phyloP scores from a whole-genome alignment of 2,329 filamentous ascomycete genomes.

The Leptographium radiaticola region DNA sequence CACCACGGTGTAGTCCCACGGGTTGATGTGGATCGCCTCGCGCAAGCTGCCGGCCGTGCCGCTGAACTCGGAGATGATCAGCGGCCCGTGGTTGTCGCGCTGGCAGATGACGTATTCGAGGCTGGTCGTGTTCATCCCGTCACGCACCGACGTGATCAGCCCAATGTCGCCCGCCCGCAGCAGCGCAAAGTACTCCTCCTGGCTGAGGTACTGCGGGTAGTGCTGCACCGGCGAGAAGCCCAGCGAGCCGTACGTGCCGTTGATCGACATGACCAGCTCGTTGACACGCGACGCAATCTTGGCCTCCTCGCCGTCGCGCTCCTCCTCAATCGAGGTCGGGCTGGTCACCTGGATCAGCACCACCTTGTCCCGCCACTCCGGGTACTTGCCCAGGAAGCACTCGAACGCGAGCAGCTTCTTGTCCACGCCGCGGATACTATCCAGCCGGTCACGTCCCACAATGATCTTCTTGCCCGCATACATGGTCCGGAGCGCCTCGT shows the following conservation, averaged over 20 bases:
- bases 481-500: slow-evolving; percentile 57
- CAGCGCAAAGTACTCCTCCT: slow-evolving; percentile 90
- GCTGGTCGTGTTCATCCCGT: slow-evolving; percentile 96
- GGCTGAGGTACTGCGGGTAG: slow-evolving; percentile 82
- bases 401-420: slow-evolving; percentile 95
- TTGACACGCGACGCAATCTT: slow-evolving; percentile 83
- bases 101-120: slow-evolving; percentile 92
- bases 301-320: slow-evolving; percentile 61
- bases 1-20: slow-evolving; percentile 80
- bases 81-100: slow-evolving; percentile 69
- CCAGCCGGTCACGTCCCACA: slow-evolving; percentile 84
- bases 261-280: slow-evolving; percentile 81
- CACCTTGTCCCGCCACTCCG: slow-evolving; percentile 83
- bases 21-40: slow-evolving; percentile 90
- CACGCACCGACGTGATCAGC: slow-evolving; percentile 86
- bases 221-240: slow-evolving; percentile 87
- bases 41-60: slow-evolving; percentile 78
- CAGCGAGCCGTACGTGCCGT: slow-evolving; percentile 77
- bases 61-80: slow-evolving; percentile 94
- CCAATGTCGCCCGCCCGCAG: slow-evolving; percentile 82
- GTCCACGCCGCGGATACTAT: slow-evolving; percentile 84
- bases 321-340: slow-evolving; percentile 67
- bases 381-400: slow-evolving; percentile 77
- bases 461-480: slow-evolving; percentile 92
- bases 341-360: slow-evolving; percentile 93